Evolutionary conservation across 345 rosid genomes (phyloP), one percentile per base, ranked within the genome.

Genomic region (Punica granatum): DNA sequence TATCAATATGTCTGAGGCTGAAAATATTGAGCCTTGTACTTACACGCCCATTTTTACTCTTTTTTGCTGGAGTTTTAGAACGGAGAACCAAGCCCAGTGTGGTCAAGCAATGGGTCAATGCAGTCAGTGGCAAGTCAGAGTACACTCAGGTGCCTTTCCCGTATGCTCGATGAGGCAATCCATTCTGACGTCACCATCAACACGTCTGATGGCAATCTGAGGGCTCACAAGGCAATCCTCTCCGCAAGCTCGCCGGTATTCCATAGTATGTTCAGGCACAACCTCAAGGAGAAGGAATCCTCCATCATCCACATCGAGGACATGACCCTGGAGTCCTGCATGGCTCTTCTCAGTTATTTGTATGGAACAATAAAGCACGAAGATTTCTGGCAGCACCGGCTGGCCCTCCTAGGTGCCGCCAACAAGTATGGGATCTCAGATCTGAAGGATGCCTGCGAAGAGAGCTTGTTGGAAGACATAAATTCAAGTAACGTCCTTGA

Each of bases 321-420:
- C 81, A 90, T 93, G 94, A 84, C 92, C 0, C 73, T 74, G 25
- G 98, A 90, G 65, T 84, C 96, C 60, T 93, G 98, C 82, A 79
- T 66, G 78, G 85, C 88, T 71, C 87, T 93, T 14, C 78, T 93
- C n/a, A 78, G 83, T 71, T 88, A 87, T 84, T 70, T 93, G 72
- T 93, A 93, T 49, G 98, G 98, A 34, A 87, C 77, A 76, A 83
- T 90, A 70, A 80, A 83, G 28, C 88, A 86, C 72, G 90, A 84
- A 69, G 90, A 87, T n/a, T 93, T 93, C 78, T 87, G 96, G 97
- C 87, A 86, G 84, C 97, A 93, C 80, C 66, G 98, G 16, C 79
- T 89, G 53, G 76, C 91, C 1, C 76, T 93, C 60, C 78, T 89
- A 6, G 90, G 94, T 3, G 96, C 97, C 0, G 94, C 97, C 21